Evolutionary conservation across 148 eudicot genomes (phyloP).

Genomic region (Bassia scoparia): DNA sequence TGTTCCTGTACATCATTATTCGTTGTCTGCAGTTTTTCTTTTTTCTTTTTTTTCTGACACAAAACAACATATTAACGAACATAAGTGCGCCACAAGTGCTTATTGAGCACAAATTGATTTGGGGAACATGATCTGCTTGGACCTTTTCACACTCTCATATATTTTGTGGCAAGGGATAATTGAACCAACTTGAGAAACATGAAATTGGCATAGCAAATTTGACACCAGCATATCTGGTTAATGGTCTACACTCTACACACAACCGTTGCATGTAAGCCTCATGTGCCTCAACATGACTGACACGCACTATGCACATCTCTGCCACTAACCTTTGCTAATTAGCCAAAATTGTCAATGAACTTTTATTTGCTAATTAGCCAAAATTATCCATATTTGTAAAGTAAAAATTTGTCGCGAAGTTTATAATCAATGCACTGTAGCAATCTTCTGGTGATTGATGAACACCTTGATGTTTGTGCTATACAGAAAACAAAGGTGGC

Average conservation of each 20-base stretch:
- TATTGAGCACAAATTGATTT: no score
- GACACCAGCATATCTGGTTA: not conserved
- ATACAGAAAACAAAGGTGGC: not conserved
- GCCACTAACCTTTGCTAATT: not conserved
- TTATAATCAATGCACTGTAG: not conserved
- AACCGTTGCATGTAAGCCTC: not conserved
- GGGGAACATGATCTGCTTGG: no score
- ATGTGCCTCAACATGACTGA: not conserved
- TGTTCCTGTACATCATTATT: no score
- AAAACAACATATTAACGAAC: no score
- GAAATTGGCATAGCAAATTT: not conserved
- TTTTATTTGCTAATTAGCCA: no score
- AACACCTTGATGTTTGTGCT: no score
- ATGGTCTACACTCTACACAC: not conserved
- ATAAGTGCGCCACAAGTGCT: no score
- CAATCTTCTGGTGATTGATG: not conserved
- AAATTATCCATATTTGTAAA: no score
- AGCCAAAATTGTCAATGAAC: not conserved
- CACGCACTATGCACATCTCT: not conserved
- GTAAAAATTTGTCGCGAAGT: not conserved
- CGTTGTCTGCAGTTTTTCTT: no score
- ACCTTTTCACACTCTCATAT: not conserved
- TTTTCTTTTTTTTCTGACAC: no score
- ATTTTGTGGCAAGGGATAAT: not conserved
- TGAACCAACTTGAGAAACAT: not conserved